phyloP scores from a whole-genome alignment of 768 basidiomycete species.

The Lactarius trivialis region DNA sequence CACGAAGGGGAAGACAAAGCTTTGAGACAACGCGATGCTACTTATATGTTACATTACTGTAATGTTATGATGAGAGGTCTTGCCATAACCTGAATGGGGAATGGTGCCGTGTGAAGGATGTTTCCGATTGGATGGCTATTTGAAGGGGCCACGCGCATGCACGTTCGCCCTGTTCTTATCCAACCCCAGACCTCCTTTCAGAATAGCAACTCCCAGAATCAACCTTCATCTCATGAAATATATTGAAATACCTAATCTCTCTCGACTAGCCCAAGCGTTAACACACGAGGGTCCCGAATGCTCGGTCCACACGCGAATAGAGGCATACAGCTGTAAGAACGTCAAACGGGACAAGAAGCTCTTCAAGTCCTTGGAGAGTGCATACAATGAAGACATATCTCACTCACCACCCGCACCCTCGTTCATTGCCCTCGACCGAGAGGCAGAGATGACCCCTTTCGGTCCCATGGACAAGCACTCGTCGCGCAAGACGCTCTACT shows the following conservation, averaged over 20 bases:
- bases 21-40: neutral
- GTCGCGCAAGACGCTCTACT: conserved; percentile 88
- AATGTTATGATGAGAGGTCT: too few relatives aligned
- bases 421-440: conserved; percentile 63
- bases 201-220: neutral
- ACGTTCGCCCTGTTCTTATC: neutral
- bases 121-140: neutral
- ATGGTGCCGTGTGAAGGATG: neutral
- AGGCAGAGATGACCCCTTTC: conserved; percentile 79
- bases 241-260: conserved; percentile 77
- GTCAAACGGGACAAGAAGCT: conserved; percentile 95
- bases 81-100: neutral
- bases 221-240: conserved; percentile 65
- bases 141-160: neutral
- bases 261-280: conserved; percentile 68
- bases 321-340: conserved; percentile 97
- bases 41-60: neutral
- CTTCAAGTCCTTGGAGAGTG: conserved; percentile 85
- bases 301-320: conserved; percentile 85
- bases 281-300: conserved; percentile 85
- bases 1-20: conserved; percentile 20
- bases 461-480: conserved; percentile 82
- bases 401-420: conserved; percentile 81
- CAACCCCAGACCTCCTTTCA: neutral
- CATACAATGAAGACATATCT: conserved; percentile 74